phyloP scores from a whole-genome alignment of 495 filamentous ascomycete species.

The Podospora pseudopauciseta region DNA sequence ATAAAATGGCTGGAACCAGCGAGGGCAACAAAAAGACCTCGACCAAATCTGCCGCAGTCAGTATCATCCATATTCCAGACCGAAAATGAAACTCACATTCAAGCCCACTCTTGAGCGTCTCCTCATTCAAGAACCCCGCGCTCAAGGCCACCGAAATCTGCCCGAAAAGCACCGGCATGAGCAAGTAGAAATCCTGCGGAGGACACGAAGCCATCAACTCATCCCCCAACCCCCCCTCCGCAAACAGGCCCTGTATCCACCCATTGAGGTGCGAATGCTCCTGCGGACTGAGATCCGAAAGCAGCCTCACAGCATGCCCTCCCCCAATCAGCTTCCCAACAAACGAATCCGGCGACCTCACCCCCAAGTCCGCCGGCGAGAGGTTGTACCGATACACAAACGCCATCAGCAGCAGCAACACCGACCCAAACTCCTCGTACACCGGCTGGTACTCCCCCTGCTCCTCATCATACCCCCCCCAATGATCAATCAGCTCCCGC shows the following conservation, averaged over 20 bases:
- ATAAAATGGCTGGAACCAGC: conserved; percentile 73
- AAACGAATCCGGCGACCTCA: conserved; percentile 60
- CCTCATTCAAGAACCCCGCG: conserved; percentile 65
- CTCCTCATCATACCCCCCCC: conserved; percentile 84
- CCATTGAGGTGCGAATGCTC: conserved; percentile 72
- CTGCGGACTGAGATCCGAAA: conserved; percentile 65
- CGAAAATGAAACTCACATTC: conserved; percentile 60
- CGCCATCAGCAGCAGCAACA: conserved; percentile 76
- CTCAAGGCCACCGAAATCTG: conserved; percentile 77
- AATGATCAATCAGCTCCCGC: conserved; percentile 79
- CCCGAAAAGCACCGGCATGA: conserved; percentile 85
- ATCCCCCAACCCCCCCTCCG: conserved; percentile 62
- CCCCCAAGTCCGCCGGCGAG: conserved; percentile 63
- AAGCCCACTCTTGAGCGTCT: conserved; percentile 79
- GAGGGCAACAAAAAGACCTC: conserved; percentile 88
- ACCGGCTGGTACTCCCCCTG: conserved; percentile 93
- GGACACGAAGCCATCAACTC: conserved; percentile 88
- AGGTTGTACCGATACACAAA: conserved; percentile 83
- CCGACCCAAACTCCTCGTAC: conserved; percentile 92
- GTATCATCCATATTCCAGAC: neutral
- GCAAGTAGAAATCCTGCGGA: conserved; percentile 88
- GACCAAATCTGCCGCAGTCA: conserved; percentile 59
- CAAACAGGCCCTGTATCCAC: conserved; percentile 88
- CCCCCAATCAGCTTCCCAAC: conserved; percentile 68
- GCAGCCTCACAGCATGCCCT: conserved; percentile 56